These are phyloP conservation scores for Tribonema minus DNA, from an alignment of 108 stramenopile species.

Conservation along the genomic window DNA sequence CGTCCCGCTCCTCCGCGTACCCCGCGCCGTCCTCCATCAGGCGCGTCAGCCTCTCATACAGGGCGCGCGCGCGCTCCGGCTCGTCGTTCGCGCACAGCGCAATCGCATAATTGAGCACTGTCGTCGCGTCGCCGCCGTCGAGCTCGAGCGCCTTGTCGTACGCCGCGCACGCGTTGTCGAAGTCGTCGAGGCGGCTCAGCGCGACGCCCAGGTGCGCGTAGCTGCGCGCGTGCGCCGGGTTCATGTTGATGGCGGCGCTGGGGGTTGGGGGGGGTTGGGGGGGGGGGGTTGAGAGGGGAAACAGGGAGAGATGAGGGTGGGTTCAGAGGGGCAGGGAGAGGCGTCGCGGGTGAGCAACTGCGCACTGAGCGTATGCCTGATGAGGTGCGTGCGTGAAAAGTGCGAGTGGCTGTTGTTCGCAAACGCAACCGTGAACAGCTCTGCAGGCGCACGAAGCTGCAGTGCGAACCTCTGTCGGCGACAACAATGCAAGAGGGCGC, in stretches of 20 bases:
- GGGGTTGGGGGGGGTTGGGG: no score
- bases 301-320: background rate
- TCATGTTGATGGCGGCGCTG: slow-evolving; percentile 29
- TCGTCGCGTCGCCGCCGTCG: slow-evolving; percentile 43
- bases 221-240: slow-evolving; percentile 34
- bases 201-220: slow-evolving; percentile 61
- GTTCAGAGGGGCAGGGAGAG: background rate
- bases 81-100: slow-evolving; percentile 48
- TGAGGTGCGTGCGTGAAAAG: background rate
- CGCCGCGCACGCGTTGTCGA: slow-evolving; percentile 57
- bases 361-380: background rate
- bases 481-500: no score
- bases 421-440: background rate
- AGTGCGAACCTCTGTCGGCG: no score
- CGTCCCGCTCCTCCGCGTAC: no score
- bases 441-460: background rate
- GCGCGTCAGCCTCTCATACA: no score
- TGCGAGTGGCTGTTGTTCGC: background rate
- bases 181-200: slow-evolving; percentile 55
- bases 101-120: slow-evolving; percentile 60
- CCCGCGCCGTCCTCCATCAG: no score
- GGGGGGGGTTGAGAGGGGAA: background rate
- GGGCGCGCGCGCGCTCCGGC: slow-evolving; percentile 22
- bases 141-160: slow-evolving; percentile 60
- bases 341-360: background rate